phyloP scores from a whole-genome alignment of 2,329 filamentous ascomycete genomes.

The Phoma sp. region DNA sequence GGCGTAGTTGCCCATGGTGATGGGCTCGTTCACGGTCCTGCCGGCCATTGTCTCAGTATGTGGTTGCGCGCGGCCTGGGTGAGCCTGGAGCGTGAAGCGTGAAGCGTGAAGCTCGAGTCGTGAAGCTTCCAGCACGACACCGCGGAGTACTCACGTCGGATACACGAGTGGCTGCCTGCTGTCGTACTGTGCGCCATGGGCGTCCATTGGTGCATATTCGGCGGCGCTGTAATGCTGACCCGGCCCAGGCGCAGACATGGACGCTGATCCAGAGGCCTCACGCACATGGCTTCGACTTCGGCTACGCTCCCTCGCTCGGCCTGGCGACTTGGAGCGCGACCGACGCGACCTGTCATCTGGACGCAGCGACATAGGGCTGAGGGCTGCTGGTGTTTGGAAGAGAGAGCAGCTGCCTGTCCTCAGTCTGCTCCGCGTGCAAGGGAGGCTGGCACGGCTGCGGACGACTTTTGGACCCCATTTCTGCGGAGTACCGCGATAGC shows the following conservation, averaged over 20 bases:
- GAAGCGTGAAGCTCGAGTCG: neutral
- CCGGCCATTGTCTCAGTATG: constrained; percentile 41
- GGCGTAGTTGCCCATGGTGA: constrained; percentile 54
- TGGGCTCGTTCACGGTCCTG: constrained; percentile 31
- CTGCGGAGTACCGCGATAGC: constrained; percentile 4
- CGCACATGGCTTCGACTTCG: constrained; percentile 31
- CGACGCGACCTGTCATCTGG: constrained; percentile 49
- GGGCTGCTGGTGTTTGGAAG: neutral
- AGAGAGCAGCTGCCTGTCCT: neutral
- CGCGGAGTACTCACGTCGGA: constrained; percentile 40
- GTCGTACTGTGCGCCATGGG: constrained; percentile 44
- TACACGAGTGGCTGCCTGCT: constrained; percentile 49
- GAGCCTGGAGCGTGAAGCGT: neutral
- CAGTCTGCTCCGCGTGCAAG: constrained; percentile 1
- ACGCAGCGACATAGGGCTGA: constrained; percentile 47
- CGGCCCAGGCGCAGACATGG: neutral
- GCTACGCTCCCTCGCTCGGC: constrained; percentile 43
- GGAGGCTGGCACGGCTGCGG: constrained; percentile 7
- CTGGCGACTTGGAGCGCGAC: constrained; percentile 52
- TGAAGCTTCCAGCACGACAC: no score
- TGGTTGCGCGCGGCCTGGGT: neutral
- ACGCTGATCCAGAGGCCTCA: neutral
- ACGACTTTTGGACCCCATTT: constrained; percentile 1
- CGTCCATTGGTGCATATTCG: constrained; percentile 24
- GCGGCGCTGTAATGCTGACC: constrained; percentile 18